phyloP scores from a whole-genome alignment of 768 basidiomycete genomes.

The Lentinula aciculospora region DNA sequence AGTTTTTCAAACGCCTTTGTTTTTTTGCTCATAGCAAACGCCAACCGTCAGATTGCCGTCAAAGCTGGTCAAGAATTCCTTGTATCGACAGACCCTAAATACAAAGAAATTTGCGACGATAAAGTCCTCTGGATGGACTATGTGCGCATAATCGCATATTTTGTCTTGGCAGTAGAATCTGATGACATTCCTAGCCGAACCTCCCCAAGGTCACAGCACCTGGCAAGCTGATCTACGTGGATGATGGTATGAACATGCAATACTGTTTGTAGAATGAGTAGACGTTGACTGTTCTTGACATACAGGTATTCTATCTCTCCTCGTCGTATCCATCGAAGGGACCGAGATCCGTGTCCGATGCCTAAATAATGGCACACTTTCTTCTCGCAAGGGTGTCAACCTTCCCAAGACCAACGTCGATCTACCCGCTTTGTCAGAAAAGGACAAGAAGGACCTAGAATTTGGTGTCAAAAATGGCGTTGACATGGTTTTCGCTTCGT shows the following conservation, averaged over 20 bases:
- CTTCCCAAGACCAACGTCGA: constrained; percentile 97
- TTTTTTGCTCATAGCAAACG: constrained; percentile 7
- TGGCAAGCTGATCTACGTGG: constrained; percentile 97
- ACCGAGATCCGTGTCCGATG: constrained; percentile 77
- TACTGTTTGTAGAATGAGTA: background rate
- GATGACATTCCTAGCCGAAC: constrained; percentile 53
- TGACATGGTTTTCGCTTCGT: constrained; percentile 99
- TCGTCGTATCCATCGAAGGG: constrained; percentile 87
- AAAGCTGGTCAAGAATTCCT: constrained; percentile 91
- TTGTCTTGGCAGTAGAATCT: background rate
- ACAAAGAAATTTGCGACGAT: constrained; percentile 74
- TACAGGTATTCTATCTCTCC: constrained; percentile 81
- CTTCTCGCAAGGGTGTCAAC: constrained; percentile 98
- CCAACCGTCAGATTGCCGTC: constrained; percentile 60
- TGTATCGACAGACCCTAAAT: constrained; percentile 79
- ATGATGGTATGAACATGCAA: constrained; percentile 62
- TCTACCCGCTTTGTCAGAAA: constrained; percentile 93
- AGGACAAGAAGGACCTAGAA: constrained; percentile 92
- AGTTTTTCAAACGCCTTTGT: constrained; percentile 22
- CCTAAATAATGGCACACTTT: constrained; percentile 87
- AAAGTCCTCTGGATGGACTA: constrained; percentile 93
- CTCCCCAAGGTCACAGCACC: constrained; percentile 92
- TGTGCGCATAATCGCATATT: constrained; percentile 40
- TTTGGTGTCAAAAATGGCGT: constrained; percentile 98
- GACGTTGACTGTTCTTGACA: background rate